phyloP scores from a whole-genome alignment of 345 rosid species.

The Rhodomyrtus tomentosa region DNA sequence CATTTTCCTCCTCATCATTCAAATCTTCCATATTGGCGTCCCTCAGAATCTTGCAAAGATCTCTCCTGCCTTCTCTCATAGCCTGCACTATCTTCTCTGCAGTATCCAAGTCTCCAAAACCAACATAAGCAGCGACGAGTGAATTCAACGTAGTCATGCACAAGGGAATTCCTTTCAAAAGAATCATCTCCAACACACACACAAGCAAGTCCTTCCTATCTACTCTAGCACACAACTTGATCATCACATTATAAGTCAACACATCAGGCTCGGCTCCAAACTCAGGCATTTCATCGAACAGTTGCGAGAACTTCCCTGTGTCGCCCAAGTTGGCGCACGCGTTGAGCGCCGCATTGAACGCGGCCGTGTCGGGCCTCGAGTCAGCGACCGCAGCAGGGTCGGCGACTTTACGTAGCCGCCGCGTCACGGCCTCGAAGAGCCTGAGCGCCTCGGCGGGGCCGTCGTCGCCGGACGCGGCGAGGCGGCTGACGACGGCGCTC shows the following conservation, averaged over 20 bases:
- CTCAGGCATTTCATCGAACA: slow-evolving; percentile 64
- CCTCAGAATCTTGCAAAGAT: slow-evolving; percentile 63
- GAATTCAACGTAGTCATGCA: slow-evolving; percentile 84
- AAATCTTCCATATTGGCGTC: slow-evolving; percentile 35
- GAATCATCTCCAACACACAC: slow-evolving; percentile 60
- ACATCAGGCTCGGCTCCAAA: slow-evolving; percentile 59
- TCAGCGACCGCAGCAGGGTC: slow-evolving; percentile 40
- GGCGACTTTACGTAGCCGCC: slow-evolving; percentile 34
- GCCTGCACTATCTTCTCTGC: slow-evolving; percentile 82
- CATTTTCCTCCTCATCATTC: slow-evolving; percentile 25
- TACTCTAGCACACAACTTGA: slow-evolving; percentile 72
- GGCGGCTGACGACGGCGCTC: slow-evolving; percentile 74
- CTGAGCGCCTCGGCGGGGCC: slow-evolving; percentile 54
- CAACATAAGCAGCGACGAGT: slow-evolving; percentile 85
- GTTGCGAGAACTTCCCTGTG: slow-evolving; percentile 33
- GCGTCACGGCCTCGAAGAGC: slow-evolving; percentile 39
- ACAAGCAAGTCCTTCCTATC: slow-evolving; percentile 64
- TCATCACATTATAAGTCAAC: slow-evolving; percentile 69
- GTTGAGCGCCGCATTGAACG: slow-evolving; percentile 68
- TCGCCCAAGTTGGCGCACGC: slow-evolving; percentile 86
- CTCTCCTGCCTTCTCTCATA: slow-evolving; percentile 79
- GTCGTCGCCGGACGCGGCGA: slow-evolving; percentile 52
- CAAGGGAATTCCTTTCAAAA: slow-evolving; percentile 37
- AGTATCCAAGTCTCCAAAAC: slow-evolving; percentile 64
- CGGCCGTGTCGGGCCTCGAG: slow-evolving; percentile 72